Conservation (phyloP, 495 filamentous ascomycete species). For the Trichoderma asperelloides region DNA sequence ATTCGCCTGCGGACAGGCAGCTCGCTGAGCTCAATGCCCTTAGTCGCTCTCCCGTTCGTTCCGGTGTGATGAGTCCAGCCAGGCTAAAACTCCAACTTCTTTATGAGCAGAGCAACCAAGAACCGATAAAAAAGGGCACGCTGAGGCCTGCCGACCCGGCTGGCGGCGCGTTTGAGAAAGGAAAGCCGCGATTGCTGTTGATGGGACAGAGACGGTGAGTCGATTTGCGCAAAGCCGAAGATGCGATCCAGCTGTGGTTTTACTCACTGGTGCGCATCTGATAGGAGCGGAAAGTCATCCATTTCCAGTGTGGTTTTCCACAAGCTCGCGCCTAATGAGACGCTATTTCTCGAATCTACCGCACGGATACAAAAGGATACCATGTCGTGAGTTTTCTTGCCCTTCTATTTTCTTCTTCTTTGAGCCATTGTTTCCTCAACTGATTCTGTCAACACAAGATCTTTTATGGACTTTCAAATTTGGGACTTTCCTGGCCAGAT, state of each 20-base stretch:
- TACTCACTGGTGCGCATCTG: neutral
- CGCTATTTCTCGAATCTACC: conserved; percentile 88
- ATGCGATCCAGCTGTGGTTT: conserved; percentile 17
- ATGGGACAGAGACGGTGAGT: conserved; percentile 90
- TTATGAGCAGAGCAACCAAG: conserved; percentile 45
- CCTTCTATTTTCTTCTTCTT: conserved; percentile 2
- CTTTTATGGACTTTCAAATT: conserved; percentile 97
- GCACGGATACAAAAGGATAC: conserved; percentile 86
- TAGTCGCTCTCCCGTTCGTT: neutral
- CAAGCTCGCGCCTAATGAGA: conserved; percentile 91
- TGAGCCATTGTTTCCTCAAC: conserved; percentile 14
- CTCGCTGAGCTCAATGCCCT: neutral
- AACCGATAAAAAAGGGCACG: conserved; percentile 33
- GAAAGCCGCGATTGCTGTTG: conserved; percentile 77
- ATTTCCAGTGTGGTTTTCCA: conserved; percentile 97
- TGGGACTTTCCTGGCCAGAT: conserved; percentile 96
- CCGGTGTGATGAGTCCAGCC: conserved; percentile 29
- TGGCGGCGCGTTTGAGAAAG: conserved; percentile 35
- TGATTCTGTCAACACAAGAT: conserved; percentile 39
- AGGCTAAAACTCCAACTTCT: conserved; percentile 47
- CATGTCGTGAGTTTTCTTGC: conserved; percentile 54
- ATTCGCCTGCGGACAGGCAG: conserved; percentile 1
- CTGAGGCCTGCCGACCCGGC: conserved; percentile 30
- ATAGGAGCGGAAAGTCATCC: conserved; percentile 92
- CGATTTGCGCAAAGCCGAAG: neutral